Evolutionary conservation across 202 grass and related monocot genomes (phyloP).

Genomic region (Carex arenaria): DNA sequence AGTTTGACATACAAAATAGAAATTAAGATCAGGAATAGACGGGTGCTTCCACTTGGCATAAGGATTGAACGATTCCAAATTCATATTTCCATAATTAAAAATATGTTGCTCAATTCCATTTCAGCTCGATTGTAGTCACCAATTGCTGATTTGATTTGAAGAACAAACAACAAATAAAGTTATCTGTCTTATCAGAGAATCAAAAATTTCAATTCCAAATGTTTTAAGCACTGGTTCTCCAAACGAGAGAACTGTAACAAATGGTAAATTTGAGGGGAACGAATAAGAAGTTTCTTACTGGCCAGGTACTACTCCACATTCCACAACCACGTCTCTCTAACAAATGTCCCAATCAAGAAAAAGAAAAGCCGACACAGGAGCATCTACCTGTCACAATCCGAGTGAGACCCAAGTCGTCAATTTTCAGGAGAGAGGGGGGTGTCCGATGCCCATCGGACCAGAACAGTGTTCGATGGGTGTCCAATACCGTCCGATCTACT

Average conservation of each 20-base stretch:
- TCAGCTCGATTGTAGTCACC: background rate
- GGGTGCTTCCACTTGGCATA: background rate
- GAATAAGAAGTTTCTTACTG: background rate
- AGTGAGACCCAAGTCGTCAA: background rate
- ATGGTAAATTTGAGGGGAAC: background rate
- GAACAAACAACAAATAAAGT: background rate
- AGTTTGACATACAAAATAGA: background rate
- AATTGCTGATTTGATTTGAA: background rate
- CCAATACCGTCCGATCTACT: too few relatives aligned
- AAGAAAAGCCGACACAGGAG: background rate
- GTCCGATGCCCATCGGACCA: too few relatives aligned
- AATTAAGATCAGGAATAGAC: background rate
- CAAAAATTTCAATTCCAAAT: background rate
- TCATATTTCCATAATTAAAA: background rate
- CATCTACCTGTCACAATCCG: background rate
- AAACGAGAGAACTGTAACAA: too few relatives aligned
- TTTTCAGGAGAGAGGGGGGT: too few relatives aligned
- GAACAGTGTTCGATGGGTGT: too few relatives aligned
- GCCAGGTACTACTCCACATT: conserved; percentile 18
- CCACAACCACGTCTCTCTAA: conserved; percentile 13
- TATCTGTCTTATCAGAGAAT: background rate
- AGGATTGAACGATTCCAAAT: background rate
- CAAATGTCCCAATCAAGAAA: conserved; percentile 13
- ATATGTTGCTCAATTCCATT: background rate
- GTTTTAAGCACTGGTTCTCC: background rate